Evolutionary conservation across 352 stramenopile species (phyloP), one percentile per base, ranked within the genome.

Genomic region (Aphanomyces astaci): DNA sequence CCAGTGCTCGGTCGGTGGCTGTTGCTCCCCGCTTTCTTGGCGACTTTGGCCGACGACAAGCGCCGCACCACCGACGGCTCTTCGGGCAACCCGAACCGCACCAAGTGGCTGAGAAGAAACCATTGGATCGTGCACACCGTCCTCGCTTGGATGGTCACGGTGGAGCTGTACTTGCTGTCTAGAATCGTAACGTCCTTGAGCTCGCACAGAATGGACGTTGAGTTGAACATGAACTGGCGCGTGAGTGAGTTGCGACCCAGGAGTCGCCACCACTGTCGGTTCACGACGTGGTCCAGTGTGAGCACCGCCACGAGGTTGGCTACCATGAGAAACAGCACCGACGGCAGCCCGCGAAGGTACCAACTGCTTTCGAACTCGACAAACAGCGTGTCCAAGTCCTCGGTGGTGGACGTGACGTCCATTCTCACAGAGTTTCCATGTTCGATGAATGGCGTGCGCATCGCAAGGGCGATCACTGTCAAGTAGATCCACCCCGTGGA

Each of bases 21-120:
- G n/a, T n/a, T n/a, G n/a, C n/a, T n/a, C n/a, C n/a, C n/a, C 11
- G 10, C 27, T 55, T 30, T 30, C 48, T 25, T 30, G 10, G n/a
- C 2, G 51, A 25, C n/a, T 10, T n/a, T 19, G 7, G 19, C 33
- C 5, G 51, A 59, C 51, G 51, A 59, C 22, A 59, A 11, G 7
- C 30, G 22, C 4, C 51, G 51, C 4, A 59, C 15, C 24, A 59
- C 15, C 11, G 25, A n/a, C 30, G 51, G 51, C 28, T 62, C 49
- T 48, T 68, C 62, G 3, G 62, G 62, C 51, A 68, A 30, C n/a
- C 62, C 62, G 45, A 68, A 68, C 13, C 62, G 55, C 17, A 45
- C 39, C 9, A 68, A 28, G 24, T 68, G 62, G 51, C 62, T 68
- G 22, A 33, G 57, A 30, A 68, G 39, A 22, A 68, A 68, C 62